phyloP scores from a whole-genome alignment of 345 rosid genomes.

The Gossypium stocksii region DNA sequence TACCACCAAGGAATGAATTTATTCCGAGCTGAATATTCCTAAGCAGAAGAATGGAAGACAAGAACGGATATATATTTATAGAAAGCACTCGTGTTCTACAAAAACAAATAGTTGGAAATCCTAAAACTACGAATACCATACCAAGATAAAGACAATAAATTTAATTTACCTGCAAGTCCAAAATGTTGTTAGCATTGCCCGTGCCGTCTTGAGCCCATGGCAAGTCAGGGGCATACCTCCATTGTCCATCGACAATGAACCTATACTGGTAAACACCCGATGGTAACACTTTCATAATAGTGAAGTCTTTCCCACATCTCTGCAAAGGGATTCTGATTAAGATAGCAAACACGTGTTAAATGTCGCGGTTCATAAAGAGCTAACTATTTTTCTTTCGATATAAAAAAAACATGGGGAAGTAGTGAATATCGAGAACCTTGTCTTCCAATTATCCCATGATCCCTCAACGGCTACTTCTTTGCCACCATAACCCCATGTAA shows the following conservation, averaged over 20 bases:
- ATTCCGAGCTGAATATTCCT: not conserved
- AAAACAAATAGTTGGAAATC: not conserved
- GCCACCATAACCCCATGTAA: constrained; percentile 89
- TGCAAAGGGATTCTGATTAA: constrained; percentile 75
- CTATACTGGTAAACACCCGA: constrained; percentile 92
- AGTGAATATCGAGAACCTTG: constrained; percentile 41
- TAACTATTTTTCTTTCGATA: not conserved
- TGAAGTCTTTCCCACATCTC: constrained; percentile 90
- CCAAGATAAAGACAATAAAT: not conserved
- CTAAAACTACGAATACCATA: not conserved
- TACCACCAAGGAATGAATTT: not conserved
- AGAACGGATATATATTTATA: not conserved
- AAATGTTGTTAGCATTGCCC: constrained; percentile 72
- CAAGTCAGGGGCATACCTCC: constrained; percentile 78
- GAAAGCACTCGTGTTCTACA: not conserved
- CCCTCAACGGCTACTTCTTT: constrained; percentile 86
- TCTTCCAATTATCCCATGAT: constrained; percentile 95
- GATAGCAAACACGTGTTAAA: constrained; percentile 18
- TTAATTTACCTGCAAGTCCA: constrained; percentile 78
- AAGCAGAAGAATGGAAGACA: constrained; percentile 13
- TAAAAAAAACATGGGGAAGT: not conserved
- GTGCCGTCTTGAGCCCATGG: constrained; percentile 77
- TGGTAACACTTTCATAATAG: constrained; percentile 91
- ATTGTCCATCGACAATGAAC: constrained; percentile 89
- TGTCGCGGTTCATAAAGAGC: constrained; percentile 4